Conservation (phyloP, 495 filamentous ascomycete species). For the Penicillium egyptiacum region DNA sequence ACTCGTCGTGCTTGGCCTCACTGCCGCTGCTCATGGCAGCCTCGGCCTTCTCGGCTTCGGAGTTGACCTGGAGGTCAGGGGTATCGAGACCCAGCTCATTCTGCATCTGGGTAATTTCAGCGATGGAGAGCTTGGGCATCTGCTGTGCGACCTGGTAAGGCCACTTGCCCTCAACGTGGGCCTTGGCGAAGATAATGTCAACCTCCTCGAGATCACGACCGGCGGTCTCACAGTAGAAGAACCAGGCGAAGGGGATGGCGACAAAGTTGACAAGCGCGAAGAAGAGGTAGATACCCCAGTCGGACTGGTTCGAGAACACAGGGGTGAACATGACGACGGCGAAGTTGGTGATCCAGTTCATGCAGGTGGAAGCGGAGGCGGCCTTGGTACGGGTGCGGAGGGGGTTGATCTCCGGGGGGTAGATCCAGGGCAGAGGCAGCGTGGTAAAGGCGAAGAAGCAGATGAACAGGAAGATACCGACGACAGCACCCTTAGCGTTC, state of each 20-base stretch:
- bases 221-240: constrained; percentile 72
- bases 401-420: constrained; percentile 74
- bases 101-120: constrained; percentile 35
- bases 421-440: constrained; percentile 63
- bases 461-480: constrained; percentile 45
- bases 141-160: constrained; percentile 35
- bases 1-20: constrained; percentile 28
- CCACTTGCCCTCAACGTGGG: constrained; percentile 41
- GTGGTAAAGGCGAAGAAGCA: constrained; percentile 42
- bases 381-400: constrained; percentile 69
- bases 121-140: constrained; percentile 39
- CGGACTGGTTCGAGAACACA: constrained; percentile 30
- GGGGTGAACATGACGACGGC: constrained; percentile 51
- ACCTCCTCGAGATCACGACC: constrained; percentile 72
- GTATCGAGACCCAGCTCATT: constrained; percentile 32
- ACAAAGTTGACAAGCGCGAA: constrained; percentile 67
- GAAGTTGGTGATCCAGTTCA: constrained; percentile 52
- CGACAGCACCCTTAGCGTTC: constrained; percentile 38
- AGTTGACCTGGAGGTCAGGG: constrained; percentile 15
- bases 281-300: constrained; percentile 53
- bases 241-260: constrained; percentile 63
- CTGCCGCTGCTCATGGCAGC: constrained; percentile 32
- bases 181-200: constrained; percentile 54
- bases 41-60: constrained; percentile 34
- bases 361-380: constrained; percentile 43